Evolutionary conservation across 345 rosid species (phyloP), one percentile per base, ranked within the genome.

Genomic region (Populus davidiana): DNA sequence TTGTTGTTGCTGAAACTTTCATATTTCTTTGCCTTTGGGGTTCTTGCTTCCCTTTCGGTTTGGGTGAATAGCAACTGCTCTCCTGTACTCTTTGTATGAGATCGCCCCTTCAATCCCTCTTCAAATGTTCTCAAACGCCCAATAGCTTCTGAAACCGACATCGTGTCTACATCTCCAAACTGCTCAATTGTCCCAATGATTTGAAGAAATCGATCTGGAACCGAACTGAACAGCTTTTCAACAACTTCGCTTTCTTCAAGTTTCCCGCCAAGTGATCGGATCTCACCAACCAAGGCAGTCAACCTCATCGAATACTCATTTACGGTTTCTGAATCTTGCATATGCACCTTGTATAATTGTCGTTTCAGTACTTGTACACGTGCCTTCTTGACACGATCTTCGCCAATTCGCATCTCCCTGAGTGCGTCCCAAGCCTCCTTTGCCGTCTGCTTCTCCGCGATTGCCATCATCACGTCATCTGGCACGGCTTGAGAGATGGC

Each of bases 371-470:
- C n/a, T n/a, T n/a, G n/a, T n/a, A n/a, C n/a, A n/a, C n/a, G n/a
- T n/a, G n/a, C n/a, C n/a, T n/a, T n/a, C n/a, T n/a, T n/a, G n/a
- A n/a, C n/a, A n/a, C n/a, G n/a, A n/a, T 71, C 59, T 43, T 20
- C 74, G 6, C 62, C 35, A 27, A 71, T 8, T 18, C 9, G 5
- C 74, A 18, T 71, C 31, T 5, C 29, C 33, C 10, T n/a, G 10
- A 71, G 16, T 5, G 54, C 63, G 11, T 71, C 62, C 62, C 74
- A 71, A 13, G 33, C 74, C 13, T 71, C 74, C 12, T 71, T 25
- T 11, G 31, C 33, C 38, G 62, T 21, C 18, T 71, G 6, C 11
- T 50, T 43, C 29, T 43, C 59, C 8, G 61, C 74, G 8, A 71
- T 44, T n/a, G 27, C 4, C 62, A 71, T 43, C 12, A 29, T 71